These are phyloP conservation scores for Alternaria angustiovoidea DNA, from an alignment of 2,329 filamentous ascomycete species.

Conservation along the genomic window DNA sequence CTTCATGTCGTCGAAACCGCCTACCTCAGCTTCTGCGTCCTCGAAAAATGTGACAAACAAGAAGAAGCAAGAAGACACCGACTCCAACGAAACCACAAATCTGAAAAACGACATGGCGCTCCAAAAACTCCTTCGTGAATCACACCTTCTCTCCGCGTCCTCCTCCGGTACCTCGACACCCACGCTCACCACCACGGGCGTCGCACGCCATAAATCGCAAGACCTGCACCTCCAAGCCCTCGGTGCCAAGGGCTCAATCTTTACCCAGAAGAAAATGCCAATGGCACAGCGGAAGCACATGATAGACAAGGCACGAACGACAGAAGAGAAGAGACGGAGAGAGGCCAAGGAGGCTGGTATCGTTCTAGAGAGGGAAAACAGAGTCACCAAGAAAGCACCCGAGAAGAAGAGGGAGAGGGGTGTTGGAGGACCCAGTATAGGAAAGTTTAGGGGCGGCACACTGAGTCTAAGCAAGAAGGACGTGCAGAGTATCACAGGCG, in stretches of 20 bases:
- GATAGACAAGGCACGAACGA: constrained; percentile 66
- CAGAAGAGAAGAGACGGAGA: constrained; percentile 74
- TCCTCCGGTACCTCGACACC: constrained; percentile 56
- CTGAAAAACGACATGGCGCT: constrained; percentile 92
- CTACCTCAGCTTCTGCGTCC: constrained; percentile 46
- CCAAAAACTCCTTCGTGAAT: constrained; percentile 89
- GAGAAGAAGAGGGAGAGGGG: constrained; percentile 62
- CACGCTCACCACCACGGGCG: constrained; percentile 63
- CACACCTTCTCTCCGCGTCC: constrained; percentile 76
- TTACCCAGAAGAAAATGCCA: constrained; percentile 86
- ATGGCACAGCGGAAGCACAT: constrained; percentile 90
- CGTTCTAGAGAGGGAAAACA: constrained; percentile 73
- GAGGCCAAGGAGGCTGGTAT: constrained; percentile 92
- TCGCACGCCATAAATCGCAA: constrained; percentile 79
- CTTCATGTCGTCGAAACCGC: constrained; percentile 73
- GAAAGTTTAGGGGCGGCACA: constrained; percentile 80
- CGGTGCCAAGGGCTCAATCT: constrained; percentile 78
- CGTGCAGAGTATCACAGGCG: constrained; percentile 67
- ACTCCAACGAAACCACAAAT: constrained; percentile 68
- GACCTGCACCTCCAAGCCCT: constrained; percentile 85
- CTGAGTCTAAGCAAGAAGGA: constrained; percentile 81
- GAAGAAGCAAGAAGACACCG: constrained; percentile 47
- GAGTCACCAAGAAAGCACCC: constrained; percentile 55
- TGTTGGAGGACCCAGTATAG: constrained; percentile 80
- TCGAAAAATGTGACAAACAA: constrained; percentile 25